phyloP scores from a whole-genome alignment of 768 basidiomycete genomes.

The Glaciozyma antarctica region DNA sequence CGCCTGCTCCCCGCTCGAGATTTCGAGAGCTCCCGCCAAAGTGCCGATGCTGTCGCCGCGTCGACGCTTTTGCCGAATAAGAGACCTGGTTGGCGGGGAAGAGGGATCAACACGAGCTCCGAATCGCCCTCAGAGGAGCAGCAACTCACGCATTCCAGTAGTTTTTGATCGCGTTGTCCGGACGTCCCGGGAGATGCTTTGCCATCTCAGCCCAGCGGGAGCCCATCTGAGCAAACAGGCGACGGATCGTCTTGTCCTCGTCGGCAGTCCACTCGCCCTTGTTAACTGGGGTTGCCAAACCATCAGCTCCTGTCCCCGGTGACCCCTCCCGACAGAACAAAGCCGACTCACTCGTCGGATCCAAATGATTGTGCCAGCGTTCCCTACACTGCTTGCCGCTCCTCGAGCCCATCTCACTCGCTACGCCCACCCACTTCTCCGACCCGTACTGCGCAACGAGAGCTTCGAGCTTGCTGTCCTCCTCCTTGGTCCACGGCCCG shows the following conservation, averaged over 20 bases:
- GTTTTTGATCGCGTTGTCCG: slow-evolving; percentile 36
- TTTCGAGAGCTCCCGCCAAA: not conserved
- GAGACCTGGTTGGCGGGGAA: not conserved
- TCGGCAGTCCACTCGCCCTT: slow-evolving; percentile 32
- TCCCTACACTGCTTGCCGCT: slow-evolving; percentile 36
- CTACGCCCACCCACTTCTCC: slow-evolving; percentile 36
- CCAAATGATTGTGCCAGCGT: slow-evolving; percentile 36
- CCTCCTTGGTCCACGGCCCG: slow-evolving; percentile 31
- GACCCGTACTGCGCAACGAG: slow-evolving; percentile 27
- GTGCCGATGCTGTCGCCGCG: slow-evolving; percentile 1
- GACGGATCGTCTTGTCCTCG: slow-evolving; percentile 29
- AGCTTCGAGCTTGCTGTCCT: slow-evolving; percentile 21
- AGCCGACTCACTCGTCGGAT: slow-evolving; percentile 29
- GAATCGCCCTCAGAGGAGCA: not conserved
- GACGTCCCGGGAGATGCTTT: slow-evolving; percentile 32
- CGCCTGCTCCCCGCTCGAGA: not conserved
- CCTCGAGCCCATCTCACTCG: slow-evolving; percentile 25
- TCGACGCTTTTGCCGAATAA: slow-evolving; percentile 24
- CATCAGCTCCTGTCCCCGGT: not conserved
- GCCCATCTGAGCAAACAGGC: slow-evolving; percentile 25
- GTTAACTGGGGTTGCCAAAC: slow-evolving; percentile 23
- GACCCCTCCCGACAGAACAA: not conserved
- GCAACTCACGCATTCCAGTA: slow-evolving; percentile 30
- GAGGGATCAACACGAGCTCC: not conserved
- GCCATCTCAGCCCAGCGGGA: slow-evolving; percentile 36